A percentile compares a stretch with the other conserved stretches of the same genome.
Evolutionary conservation across 2,329 filamentous ascomycete species (phyloP).

Genomic region (Pezicula rhizophila): DNA sequence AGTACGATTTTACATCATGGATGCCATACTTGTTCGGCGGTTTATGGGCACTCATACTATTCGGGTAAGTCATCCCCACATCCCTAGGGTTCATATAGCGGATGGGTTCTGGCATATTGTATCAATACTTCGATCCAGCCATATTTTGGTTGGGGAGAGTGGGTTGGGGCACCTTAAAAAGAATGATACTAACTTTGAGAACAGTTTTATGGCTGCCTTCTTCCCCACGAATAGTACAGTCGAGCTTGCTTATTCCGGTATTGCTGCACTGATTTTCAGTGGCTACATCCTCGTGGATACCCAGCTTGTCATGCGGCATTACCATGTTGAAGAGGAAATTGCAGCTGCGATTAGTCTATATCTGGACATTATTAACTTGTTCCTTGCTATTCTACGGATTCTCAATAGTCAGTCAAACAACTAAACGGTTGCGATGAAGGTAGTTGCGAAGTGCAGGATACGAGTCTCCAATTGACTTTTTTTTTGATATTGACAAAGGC

Average conservation of each 20-base stretch:
- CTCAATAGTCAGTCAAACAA: constrained; percentile 95
- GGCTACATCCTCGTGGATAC: constrained; percentile 96
- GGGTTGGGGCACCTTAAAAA: no score
- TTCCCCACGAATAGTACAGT: constrained; percentile 75
- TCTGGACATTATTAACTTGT: constrained; percentile 93
- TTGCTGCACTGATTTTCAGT: constrained; percentile 82
- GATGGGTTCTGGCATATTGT: no score
- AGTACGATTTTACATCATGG: constrained; percentile 98
- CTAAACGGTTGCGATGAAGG: constrained; percentile 37
- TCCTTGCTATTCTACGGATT: constrained; percentile 91
- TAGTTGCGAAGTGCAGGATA: background rate
- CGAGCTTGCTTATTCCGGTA: constrained; percentile 79
- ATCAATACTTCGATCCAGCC: no score
- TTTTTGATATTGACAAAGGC: background rate
- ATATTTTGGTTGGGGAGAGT: no score
- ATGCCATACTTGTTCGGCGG: constrained; percentile 89
- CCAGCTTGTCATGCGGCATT: constrained; percentile 89
- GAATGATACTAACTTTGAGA: no score
- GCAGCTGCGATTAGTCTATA: constrained; percentile 92
- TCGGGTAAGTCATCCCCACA: constrained; percentile 43
- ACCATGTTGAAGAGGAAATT: constrained; percentile 97
- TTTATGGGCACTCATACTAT: constrained; percentile 85
- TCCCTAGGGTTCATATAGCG: no score
- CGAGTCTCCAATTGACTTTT: background rate
- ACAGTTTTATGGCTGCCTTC: constrained; percentile 74